phyloP scores from a whole-genome alignment of 2,329 filamentous ascomycete genomes.

The Sclerotinia sclerotiorum region DNA sequence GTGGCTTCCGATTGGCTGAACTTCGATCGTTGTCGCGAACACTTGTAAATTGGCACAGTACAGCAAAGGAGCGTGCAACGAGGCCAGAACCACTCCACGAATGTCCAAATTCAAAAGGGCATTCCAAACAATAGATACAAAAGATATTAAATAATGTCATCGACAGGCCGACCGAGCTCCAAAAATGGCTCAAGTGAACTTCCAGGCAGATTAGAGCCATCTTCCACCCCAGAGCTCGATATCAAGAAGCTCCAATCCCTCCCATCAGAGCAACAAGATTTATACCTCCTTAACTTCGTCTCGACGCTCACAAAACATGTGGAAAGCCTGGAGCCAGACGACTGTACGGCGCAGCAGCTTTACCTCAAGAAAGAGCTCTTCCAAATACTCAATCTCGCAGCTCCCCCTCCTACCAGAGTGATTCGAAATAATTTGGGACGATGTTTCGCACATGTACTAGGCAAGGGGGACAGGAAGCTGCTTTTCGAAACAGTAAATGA shows the following conservation, averaged over 20 bases:
- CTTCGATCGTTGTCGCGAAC: slow-evolving; percentile 16
- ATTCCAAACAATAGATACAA: slow-evolving; percentile 12
- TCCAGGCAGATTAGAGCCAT: slow-evolving; percentile 43
- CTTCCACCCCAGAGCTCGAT: slow-evolving; percentile 76
- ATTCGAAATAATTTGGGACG: slow-evolving; percentile 85
- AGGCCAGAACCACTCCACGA: slow-evolving; percentile 20
- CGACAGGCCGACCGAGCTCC: slow-evolving; percentile 35
- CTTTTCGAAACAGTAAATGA: slow-evolving; percentile 96
- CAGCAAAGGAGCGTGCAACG: slow-evolving; percentile 8
- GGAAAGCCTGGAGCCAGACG: slow-evolving; percentile 68
- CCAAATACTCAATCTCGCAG: slow-evolving; percentile 80
- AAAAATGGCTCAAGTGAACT: slow-evolving; percentile 40
- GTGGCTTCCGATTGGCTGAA: slow-evolving; percentile 22
- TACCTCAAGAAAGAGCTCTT: slow-evolving; percentile 93
- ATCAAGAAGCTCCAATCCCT: slow-evolving; percentile 84
- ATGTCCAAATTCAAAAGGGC: slow-evolving; percentile 18
- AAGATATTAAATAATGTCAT: slow-evolving; percentile 38
- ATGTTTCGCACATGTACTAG: slow-evolving; percentile 80
- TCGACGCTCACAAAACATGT: slow-evolving; percentile 82
- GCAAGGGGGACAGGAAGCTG: slow-evolving; percentile 82
- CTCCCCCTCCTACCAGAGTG: slow-evolving; percentile 81
- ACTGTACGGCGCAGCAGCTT: slow-evolving; percentile 83
- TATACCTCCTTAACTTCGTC: slow-evolving; percentile 88
- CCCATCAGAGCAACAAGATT: slow-evolving; percentile 90
- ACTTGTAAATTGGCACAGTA: slow-evolving; percentile 15